Base-by-base conservation (phyloP, 1,139 yeast species). In the Arxiozyma slooffiae region DNA sequence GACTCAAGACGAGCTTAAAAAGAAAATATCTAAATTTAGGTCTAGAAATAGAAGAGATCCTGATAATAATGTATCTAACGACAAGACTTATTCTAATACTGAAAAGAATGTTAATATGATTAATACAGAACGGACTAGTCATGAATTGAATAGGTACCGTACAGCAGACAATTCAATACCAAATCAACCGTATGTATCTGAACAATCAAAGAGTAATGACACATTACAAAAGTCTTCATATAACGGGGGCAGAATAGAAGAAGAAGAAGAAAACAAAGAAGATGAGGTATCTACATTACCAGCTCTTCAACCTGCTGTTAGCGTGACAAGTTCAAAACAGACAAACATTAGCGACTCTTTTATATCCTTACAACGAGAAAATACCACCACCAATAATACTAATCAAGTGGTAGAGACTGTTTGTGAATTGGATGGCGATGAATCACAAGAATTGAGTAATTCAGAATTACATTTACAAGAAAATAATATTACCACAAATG, bases 251-350 rank as follows among this genome's bases (percentile, higher is more conserved):
- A 30, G 36, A 11, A n/a, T 4, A 30, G 14, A 30, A 4, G 14
- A n/a, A 6, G 36, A 30, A 30, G n/a, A 30, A 11, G 36, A 30
- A 30, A 6, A 30, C 4, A 7, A 30, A 11, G 36, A 30, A 6
- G 36, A 30, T 21, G 9, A 41, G 20, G 17, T 11, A 26, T 34
- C 41, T 3, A 49, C 34, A 14, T 38, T 49, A 21, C 55, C 61
- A 3, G 45, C 57, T 2, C 47, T 62, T 36, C 61, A 61, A 48
- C 66, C 66, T 9, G 65, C 66, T 9, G 61, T 62, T 1, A 62
- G 59, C 22, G 62, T 62, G 4, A 55, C 57, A 5, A 60, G 63
- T 41, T 51, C 57, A 4, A 61, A 54, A 40, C 51, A 50, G 20
- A 47, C 46, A 11, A 41, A 14, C n/a, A 26, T 26, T 20, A 22